These are phyloP conservation scores for Porphyrellus cyaneotinctus DNA, from an alignment of 768 basidiomycete genomes.

Conservation along the genomic window DNA sequence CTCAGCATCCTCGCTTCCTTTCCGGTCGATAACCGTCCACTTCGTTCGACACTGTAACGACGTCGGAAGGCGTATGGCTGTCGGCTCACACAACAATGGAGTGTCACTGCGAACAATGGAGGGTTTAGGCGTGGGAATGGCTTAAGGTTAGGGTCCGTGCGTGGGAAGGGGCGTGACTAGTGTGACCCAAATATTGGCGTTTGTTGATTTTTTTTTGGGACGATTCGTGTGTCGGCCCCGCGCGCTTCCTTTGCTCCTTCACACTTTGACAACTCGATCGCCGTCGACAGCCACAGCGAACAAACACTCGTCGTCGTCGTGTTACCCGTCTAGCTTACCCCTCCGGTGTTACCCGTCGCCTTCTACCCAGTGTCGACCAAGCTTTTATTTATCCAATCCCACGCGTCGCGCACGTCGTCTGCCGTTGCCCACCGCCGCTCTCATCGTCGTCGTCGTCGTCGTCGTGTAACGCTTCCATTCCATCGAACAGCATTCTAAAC, in stretches of 20 bases:
- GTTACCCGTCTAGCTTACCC: slow-evolving; percentile 28
- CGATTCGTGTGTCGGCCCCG: slow-evolving; percentile 41
- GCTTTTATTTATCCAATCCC: slow-evolving; percentile 36
- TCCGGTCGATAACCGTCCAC: not conserved
- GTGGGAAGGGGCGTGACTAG: slow-evolving; percentile 34
- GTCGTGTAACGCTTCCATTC: slow-evolving; percentile 26
- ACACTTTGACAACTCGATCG: slow-evolving; percentile 45
- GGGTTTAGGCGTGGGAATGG: slow-evolving; percentile 30
- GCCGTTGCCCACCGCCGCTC: slow-evolving; percentile 15
- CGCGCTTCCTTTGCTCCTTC: slow-evolving; percentile 43
- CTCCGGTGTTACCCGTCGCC: slow-evolving; percentile 22
- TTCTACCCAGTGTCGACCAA: slow-evolving; percentile 20
- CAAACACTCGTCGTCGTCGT: slow-evolving; percentile 39
- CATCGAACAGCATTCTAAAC: slow-evolving; percentile 29
- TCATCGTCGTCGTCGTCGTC: slow-evolving; percentile 24
- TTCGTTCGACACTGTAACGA: not conserved
- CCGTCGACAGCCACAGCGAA: slow-evolving; percentile 45
- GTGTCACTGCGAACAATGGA: slow-evolving; percentile 16
- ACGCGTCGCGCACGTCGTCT: slow-evolving; percentile 48
- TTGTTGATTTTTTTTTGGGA: slow-evolving; percentile 38
- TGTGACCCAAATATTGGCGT: slow-evolving; percentile 39
- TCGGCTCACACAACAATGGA: not conserved
- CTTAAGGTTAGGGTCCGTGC: slow-evolving; percentile 45
- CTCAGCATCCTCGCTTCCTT: not conserved
- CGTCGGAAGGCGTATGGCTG: not conserved